These are phyloP conservation scores for Aspergillus asperescens DNA, from an alignment of 495 filamentous ascomycete species.

Conservation along the genomic window DNA sequence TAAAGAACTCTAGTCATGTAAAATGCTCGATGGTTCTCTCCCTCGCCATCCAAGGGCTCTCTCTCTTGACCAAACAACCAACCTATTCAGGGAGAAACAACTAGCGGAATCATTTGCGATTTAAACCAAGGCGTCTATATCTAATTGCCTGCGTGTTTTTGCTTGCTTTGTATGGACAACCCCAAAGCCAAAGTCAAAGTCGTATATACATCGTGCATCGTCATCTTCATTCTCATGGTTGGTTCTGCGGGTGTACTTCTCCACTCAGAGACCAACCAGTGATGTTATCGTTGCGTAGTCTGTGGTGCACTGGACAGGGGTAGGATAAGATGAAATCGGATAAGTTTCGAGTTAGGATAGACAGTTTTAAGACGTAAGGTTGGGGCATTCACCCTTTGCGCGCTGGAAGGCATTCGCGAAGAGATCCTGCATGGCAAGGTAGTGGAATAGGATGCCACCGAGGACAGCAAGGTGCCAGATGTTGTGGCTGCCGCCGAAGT, in stretches of 20 bases:
- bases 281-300: not conserved
- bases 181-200: not conserved
- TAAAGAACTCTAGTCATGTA: not conserved
- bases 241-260: not conserved
- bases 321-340: not conserved
- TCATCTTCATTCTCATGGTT: not conserved
- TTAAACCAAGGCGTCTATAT: not conserved
- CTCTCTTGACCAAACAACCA: not conserved
- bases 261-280: not conserved
- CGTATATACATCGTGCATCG: conserved; percentile 3
- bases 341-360: not conserved
- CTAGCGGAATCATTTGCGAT: not conserved
- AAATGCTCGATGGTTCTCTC: not conserved
- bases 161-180: not conserved
- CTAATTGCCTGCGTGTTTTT: not conserved
- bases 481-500: conserved; percentile 90
- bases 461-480: conserved; percentile 96
- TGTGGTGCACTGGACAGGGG: not conserved
- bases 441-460: conserved; percentile 95
- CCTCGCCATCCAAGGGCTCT: not conserved
- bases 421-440: conserved; percentile 90
- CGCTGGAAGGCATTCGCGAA: conserved; percentile 79
- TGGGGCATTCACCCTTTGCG: conserved; percentile 53
- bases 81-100: not conserved
- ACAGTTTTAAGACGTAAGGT: conserved; percentile 14